Evolutionary conservation across 768 basidiomycete species (phyloP), one percentile per base, ranked within the genome.

Genomic region (Tephrocybe sp.): DNA sequence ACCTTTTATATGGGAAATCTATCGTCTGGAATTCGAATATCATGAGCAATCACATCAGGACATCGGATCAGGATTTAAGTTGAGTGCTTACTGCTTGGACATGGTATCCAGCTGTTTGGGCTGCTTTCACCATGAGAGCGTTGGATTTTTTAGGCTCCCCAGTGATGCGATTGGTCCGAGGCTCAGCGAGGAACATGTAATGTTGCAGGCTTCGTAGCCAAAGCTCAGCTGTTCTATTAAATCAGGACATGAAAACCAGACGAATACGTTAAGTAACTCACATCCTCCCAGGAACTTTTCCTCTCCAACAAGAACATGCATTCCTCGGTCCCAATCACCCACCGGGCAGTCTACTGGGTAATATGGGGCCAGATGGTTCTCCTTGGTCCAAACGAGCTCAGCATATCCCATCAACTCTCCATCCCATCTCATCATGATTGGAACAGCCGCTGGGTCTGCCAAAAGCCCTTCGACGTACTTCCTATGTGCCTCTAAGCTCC

Each of bases 341-440:
- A 57, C 56, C 10, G 47, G 43, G 11, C 59, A 46, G 20, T 56
- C 63, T 11, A 36, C 38, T 5, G 66, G 65, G 33, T 65, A 67
- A 53, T 69, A 58, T 41, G 63, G 60, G 38, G 66, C 64, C 14
- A 68, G 59, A 39, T 65, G 67, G 48, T 73, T 59, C 52, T 76
- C 79, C 68, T 78, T 79, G 44, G 68, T 58, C 62, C 74, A 78
- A 6, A 69, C 67, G n/a, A 77, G 40, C 54, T 80, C 79, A 10
- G 63, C 54, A 46, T 79, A 80, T 4, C 78, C 78, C 60, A 70
- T 68, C 23, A 69, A 48, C 55, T 70, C 69, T 2, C 70, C 69
- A 43, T 80, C 72, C 78, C 79, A 80, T 49, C 71, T 73, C 62
- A 77, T 71, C 52, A 80, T 72, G 10, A 73, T 57, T 14, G 73